These are phyloP conservation scores for Phytophthora vignae DNA, from an alignment of 352 stramenopile species.

Conservation along the genomic window DNA sequence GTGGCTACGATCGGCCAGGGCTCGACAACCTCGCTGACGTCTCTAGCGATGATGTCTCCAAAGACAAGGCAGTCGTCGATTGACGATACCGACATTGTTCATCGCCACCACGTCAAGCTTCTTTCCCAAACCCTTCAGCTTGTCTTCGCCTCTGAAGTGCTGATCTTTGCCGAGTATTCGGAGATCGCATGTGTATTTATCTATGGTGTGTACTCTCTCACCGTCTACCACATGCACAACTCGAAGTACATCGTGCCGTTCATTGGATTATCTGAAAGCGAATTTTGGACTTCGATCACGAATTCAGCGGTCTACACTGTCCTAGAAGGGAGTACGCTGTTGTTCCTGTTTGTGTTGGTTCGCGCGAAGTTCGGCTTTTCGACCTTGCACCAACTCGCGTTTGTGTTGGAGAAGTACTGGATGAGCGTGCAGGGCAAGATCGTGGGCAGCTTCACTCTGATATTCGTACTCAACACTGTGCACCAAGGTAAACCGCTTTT, in stretches of 20 bases:
- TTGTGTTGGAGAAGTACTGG: conserved; percentile 47
- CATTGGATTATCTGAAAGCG: conserved; percentile 1
- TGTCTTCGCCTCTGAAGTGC: conserved; percentile 35
- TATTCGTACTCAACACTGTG: conserved; percentile 30
- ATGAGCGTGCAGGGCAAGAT: conserved; percentile 37
- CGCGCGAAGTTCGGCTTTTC: conserved; percentile 35
- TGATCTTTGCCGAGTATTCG: conserved; percentile 40
- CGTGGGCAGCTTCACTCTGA: conserved; percentile 30
- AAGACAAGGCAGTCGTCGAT: conserved; percentile 4
- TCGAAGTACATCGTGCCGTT: conserved; percentile 24
- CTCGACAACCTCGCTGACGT: not conserved
- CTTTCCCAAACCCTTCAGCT: conserved; percentile 35
- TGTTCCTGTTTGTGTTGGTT: conserved; percentile 24
- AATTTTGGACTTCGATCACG: conserved; percentile 12
- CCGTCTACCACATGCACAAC: conserved; percentile 20
- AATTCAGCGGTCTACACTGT: conserved; percentile 20
- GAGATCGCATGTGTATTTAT: conserved; percentile 34
- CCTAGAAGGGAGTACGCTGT: conserved; percentile 24
- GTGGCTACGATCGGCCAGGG: not conserved
- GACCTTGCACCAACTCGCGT: conserved; percentile 35
- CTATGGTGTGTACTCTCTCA: conserved; percentile 35
- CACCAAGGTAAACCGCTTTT: conserved; percentile 14
- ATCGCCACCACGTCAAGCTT: conserved; percentile 29
- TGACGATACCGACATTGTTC: conserved; percentile 26
- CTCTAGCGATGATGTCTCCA: not conserved